Base-by-base conservation (phyloP, 495 filamentous ascomycete genomes). In the Sphaerosporella brunnea region DNA sequence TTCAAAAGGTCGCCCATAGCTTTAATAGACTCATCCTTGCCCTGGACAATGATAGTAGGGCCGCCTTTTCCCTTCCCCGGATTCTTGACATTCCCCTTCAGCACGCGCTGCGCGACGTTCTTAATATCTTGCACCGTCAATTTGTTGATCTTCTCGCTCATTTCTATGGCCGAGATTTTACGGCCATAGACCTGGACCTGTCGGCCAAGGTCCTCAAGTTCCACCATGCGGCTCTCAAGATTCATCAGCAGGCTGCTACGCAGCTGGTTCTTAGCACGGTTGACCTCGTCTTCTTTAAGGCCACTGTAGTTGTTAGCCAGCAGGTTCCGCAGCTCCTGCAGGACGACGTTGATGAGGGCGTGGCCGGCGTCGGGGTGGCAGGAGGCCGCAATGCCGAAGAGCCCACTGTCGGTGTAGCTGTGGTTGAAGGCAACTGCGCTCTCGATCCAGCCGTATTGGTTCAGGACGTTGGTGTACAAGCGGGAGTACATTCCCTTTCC, bases 401-500 rank as follows among this genome's bases (percentile, higher is more conserved):
- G 71, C 4, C 92, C 90, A 9, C 79, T 84, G 63, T 97, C 90
- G 0, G 84, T 93, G 69, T 96, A 97, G 42, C 80, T 81, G 65
- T 97, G 85, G 66, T 96, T 96, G 72, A 96, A 94, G 23, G 88
- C 78, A 34, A 93, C 73, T 62, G 87, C 94, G 51, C 75, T 84
- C 64, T 97, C 90, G 9, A 97, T 82, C 86, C 86, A 96, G 41
- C 80, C 84, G 66, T 93, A 74, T 63, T 95, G 90, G 68, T 97
- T 97, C 39, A 97, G 75, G 8, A 95, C 87, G 63, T 95, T 92
- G 49, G 85, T 96, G 69, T 93, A 97, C 23, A 96, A 74, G 4
- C 92, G 81, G 15, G 82, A 88, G 68, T 94, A 96, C 90, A 97
- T 96, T 50, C 90, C 90, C 68, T 99, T 99, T 39, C 90, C 90